Evolutionary conservation across 2,329 filamentous ascomycete genomes (phyloP), one percentile per base, ranked within the genome.

Genomic region (Bipolaris sorokiniana): DNA sequence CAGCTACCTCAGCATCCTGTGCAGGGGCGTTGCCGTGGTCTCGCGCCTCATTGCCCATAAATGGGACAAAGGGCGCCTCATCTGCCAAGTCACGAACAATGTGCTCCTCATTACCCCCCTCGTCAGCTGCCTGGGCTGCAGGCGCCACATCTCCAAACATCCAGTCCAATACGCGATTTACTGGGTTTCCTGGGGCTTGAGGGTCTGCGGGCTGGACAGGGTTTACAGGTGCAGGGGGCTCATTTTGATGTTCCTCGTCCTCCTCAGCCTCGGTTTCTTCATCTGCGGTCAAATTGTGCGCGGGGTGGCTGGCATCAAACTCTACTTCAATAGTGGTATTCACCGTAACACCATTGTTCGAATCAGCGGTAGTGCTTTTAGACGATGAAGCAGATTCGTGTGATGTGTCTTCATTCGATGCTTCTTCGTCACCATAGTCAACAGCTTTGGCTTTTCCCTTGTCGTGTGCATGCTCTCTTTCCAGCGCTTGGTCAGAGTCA

Each of bases 51-150:
- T 78, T 78, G 42, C 77, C 79, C 58, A 78, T 77, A 59, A 84
- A 79, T 28, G 83, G 83, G 0, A 87, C 83, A 63, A 88, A 87
- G 1, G 84, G 86, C 13, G 82, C 82, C 72, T 90, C 87, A 28
- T 83, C 80, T 7, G 81, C 83, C 23, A 86, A 76, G 56, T 88
- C 82, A 58, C 85, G 80, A 20, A 87, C 82, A 23, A 86, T 76
- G 44, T 85, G 84, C 50, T 88, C 87, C 61, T 88, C 86, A 51
- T 87, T 74, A 28, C 41, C 66, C 31, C 51, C 69, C 20, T 72
- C 72, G n/a, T 72, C 71, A 9, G 53, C 51, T 48, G 59, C 64
- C 37, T 64, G 70, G 9, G 59, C 55, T n/a, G 62, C 59, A 5
- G 72, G 71, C 36, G 71, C 70, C 18, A 82, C 76, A 51, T 81